Base-by-base conservation (phyloP, 768 basidiomycete species). In the Russula lepida region DNA sequence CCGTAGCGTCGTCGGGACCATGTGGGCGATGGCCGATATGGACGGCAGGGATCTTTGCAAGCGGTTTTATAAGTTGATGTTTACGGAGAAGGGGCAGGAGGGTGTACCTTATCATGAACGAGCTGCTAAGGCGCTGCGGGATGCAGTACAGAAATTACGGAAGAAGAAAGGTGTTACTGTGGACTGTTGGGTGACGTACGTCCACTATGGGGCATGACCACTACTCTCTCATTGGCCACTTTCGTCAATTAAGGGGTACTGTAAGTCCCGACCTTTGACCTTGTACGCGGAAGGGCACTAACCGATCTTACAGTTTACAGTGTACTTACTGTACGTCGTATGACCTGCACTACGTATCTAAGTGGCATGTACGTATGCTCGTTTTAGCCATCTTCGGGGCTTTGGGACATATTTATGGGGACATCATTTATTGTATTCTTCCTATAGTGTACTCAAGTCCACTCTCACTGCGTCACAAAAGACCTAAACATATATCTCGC, bases 11-110 rank as follows among this genome's bases (percentile, higher is more conserved):
- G 53, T 54, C 12, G 53, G 27, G 39, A 54, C 53, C 2, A 54
- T 64, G 58, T 66, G 65, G 65, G 53, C 15, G 11, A 66, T 66
- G 62, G 54, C 46, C 0, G 65, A 66, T 13, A 21, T 17, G 23
- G 65, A 66, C n/a, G 65, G 61, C 13, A 28, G n/a, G 32, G n/a
- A 46, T 7, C n/a, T 66, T 13, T 60, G 59, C 6, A 41, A 48
- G 33, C 35, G 5, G 9, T 61, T 64, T 12, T 61, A 64, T 30
- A n/a, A 39, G 33, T 25, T 27, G 28, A 30, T 64, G 23, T 49
- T 60, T 28, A 17, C 33, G 39, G 39, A 54, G 25, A 19, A n/a
- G 17, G 13, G 11, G 48, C 15, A 50, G 28, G 50, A 12, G 23
- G 39, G 17, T 0, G 3, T 32, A 11, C 41, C 46, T 4, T 44